Base-by-base conservation (phyloP, 805 yeast species). In the Nakazawaea ishiwadae region DNA sequence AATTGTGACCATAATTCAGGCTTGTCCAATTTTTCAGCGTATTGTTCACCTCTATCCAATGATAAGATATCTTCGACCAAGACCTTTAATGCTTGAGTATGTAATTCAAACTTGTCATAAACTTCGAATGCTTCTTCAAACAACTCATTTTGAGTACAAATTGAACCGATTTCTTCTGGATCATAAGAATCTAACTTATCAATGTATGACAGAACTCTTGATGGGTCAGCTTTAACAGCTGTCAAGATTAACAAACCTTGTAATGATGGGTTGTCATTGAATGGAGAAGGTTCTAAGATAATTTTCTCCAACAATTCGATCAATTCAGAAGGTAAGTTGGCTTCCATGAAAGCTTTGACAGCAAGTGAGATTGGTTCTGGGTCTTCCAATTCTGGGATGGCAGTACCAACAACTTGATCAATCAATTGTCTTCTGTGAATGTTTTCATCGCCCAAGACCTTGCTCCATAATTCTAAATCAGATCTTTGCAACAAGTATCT, bases 201-300 rank as follows among this genome's bases (percentile, higher is more conserved):
- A 56, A 93, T 78, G 62, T 90, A 89, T 39, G 79, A 75, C 49
- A 74, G 62, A 38, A 93, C 96, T 66, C 85, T 84, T 6, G 91
- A 71, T 55, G 88, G 81, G 63, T 91, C 98, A 40, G 95, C 96
- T 66, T 88, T 89, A 60, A 93, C 86, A 29, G 99, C 97, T 50
- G 99, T 93, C 59, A 93, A 75, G 50, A 93, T 75, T 59, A 93
- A 69, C 61, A 93, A 71, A 39, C 96, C 96, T 72, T 93, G 99
- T 60, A 93, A 73, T 19, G 96, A 90, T 51, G 95, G 84, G 62
- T 93, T 93, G 52, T 91, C 98, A 53, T 80, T 88, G 71, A 93
- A 93, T 51, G 97, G 95, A 54, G 98, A 90, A 42, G 98, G 96
- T 66, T 93, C 99, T 53, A 93, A 71, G 49, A 95, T 89, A 58